Conservation (phyloP, 2,329 filamentous ascomycete genomes). For the Scytalidium sp. region DNA sequence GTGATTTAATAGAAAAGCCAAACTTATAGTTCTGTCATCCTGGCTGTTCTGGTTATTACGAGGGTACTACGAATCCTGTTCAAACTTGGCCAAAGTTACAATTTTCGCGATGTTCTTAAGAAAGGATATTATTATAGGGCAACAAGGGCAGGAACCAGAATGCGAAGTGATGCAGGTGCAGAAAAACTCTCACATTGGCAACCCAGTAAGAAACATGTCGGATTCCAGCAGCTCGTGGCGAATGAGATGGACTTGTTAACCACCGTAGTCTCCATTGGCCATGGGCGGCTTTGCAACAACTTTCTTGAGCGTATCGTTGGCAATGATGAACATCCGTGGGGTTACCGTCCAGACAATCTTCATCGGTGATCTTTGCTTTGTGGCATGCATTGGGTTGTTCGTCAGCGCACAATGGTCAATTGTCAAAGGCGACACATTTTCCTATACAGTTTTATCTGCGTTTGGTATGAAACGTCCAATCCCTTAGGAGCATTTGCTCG, state of each 20-base stretch:
- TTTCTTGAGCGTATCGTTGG: slow-evolving; percentile 48
- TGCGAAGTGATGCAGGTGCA: too few species aligned
- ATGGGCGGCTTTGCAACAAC: slow-evolving; percentile 54
- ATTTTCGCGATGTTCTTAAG: too few species aligned
- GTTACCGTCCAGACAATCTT: slow-evolving; percentile 48
- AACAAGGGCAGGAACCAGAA: too few species aligned
- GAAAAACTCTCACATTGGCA: not conserved
- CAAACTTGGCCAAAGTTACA: too few species aligned
- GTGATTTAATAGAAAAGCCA: too few species aligned
- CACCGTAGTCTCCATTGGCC: slow-evolving; percentile 40
- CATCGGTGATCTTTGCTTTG: slow-evolving; percentile 53
- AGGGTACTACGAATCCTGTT: too few species aligned
- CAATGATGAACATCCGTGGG: slow-evolving; percentile 53
- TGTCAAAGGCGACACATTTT: slow-evolving; percentile 47
- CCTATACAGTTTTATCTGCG: slow-evolving; percentile 51
- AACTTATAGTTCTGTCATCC: too few species aligned
- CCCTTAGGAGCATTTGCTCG: too few species aligned
- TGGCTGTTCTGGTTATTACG: too few species aligned
- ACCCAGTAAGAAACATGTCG: not conserved
- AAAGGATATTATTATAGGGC: too few species aligned
- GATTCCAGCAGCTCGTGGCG: not conserved
- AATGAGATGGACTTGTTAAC: not conserved
- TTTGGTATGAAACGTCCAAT: slow-evolving; percentile 39
- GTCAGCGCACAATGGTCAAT: slow-evolving; percentile 56
- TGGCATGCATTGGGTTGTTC: slow-evolving; percentile 46